Base-by-base conservation (phyloP, 129 eudicot genomes). In the Arctium minus region DNA sequence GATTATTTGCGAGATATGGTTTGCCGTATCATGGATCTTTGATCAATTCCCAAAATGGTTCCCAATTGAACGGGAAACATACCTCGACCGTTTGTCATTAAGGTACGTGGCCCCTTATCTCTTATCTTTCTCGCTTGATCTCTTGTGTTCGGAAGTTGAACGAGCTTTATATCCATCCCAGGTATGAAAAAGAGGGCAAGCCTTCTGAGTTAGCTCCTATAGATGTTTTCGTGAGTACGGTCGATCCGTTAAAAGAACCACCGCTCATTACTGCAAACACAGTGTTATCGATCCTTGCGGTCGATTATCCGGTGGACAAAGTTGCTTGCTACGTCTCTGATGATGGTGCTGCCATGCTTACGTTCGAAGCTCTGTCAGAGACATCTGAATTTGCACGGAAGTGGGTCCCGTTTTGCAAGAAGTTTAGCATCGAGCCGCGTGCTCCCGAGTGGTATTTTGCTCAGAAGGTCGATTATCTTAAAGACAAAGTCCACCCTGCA, bases 291-390 rank as follows among this genome's bases (percentile, higher is more conserved):
- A 93, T 93, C 81, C 91, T 93, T 6, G 97, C 96, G 6, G 93
- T 88, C 70, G 97, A 93, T 85, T 93, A 93, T 75, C 96, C 97
- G 5, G 82, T 91, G 31, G 97, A 93, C 79, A 93, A 89, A 83
- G 97, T 93, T 29, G 88, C 97, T 0, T 93, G 97, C 82, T 93
- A 93, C 77, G 95, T 93, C 8, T 93, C 96, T 3, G 96, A 93
- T 69, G 97, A 92, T 89, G 97, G 97, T 86, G 97, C 97, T 40
- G 97, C 97, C 37, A 92, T 92, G 97, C 97, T 92, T 76, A 92
- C 97, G 2, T 92, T 92, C 75, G 97, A 92, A 82, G 97, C 94
- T 32, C 89, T 92, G 27, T 90, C 97, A 4, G 97, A 92, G 82
- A 92, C 97, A 8, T 84, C 97, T 29, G 97, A 92, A 67, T 92